These are phyloP conservation scores for Neurospora discreta DNA, from an alignment of 495 filamentous ascomycete species.

Conservation along the genomic window DNA sequence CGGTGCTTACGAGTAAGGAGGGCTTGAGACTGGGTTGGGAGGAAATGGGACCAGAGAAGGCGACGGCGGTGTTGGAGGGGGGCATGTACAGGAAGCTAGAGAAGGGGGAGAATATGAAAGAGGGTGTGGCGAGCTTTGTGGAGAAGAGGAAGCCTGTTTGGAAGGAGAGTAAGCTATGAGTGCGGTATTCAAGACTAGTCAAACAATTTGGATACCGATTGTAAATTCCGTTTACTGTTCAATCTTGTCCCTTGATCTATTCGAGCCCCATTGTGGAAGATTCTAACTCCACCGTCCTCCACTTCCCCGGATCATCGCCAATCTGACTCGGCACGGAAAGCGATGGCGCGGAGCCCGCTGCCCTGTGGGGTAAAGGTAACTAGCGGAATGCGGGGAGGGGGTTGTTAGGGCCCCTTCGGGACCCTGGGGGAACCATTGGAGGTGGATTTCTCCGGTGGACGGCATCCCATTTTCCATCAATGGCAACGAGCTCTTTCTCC, in stretches of 20 bases:
- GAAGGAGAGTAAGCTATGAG: slow-evolving; percentile 60
- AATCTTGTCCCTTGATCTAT: too few relatives aligned
- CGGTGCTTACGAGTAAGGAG: slow-evolving; percentile 55
- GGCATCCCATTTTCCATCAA: slow-evolving; percentile 10
- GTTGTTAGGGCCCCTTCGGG: not conserved
- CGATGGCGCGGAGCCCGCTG: not conserved
- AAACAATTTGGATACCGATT: too few relatives aligned
- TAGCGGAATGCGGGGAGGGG: not conserved
- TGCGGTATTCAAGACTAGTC: not conserved
- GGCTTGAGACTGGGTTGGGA: slow-evolving; percentile 57
- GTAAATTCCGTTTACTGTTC: too few relatives aligned
- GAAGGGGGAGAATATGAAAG: slow-evolving; percentile 60
- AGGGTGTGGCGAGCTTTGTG: slow-evolving; percentile 69
- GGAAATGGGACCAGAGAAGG: slow-evolving; percentile 51
- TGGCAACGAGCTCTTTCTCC: not conserved
- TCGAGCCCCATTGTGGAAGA: not conserved
- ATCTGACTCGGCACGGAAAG: not conserved
- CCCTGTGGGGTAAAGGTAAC: not conserved
- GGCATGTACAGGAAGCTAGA: slow-evolving; percentile 50
- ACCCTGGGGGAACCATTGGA: not conserved
- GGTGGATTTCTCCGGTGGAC: slow-evolving; percentile 6
- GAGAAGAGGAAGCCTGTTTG: slow-evolving; percentile 66
- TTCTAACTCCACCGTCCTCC: not conserved
- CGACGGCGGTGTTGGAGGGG: slow-evolving; percentile 43
- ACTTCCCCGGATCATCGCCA: not conserved